Evolutionary conservation across 495 filamentous ascomycete species (phyloP), one percentile per base, ranked within the genome.

Genomic region (Cenococcum geophilum): DNA sequence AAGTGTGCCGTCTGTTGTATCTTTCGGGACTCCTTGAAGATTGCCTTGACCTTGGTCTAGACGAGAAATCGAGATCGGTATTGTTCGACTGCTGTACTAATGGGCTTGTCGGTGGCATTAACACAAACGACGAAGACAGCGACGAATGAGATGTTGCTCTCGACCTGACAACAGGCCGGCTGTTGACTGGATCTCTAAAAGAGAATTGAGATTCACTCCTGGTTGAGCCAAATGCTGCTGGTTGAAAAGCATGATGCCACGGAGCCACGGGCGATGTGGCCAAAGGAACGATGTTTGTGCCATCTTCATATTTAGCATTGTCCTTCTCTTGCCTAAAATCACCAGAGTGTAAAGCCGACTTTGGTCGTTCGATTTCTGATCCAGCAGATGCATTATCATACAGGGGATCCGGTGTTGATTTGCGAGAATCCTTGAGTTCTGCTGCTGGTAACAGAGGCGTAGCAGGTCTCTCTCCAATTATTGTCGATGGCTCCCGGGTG

Each of bases 41-140:
- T 8, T 75, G 72, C 18, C 61, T 65, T 18, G 69, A 62, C 21
- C 73, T 69, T 25, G 69, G 63, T 50, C 70, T 74, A 14, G 77
- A 73, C 9, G 83, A 80, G 47, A 88, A 79, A 63, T 91, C 89
- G 16, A 90, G 70, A 59, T 95, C 91, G 8, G 91, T 87, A 67
- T 91, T 92, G 71, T 86, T 95, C 59, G 91, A 89, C 61, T 91
- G 90, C 68, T 97, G 84, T 2, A 92, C 91, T 22, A 98, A 77
- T 20, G 93, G 95, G 61, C 91, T 97, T 11, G 93, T 97, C 5
- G 93, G 92, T 3, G 88, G 82, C 71, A 91, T 89, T 47, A 93
- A 84, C 20, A 89, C 78, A 72, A 96, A 96, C 63, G 84, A 91
- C 1, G 88, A 89, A 0, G 89, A 87, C n/a, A 82, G 74, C 16